Evolutionary conservation across 768 basidiomycete genomes (phyloP), one percentile per base, ranked within the genome.

Genomic region (Leccinum imitatum): DNA sequence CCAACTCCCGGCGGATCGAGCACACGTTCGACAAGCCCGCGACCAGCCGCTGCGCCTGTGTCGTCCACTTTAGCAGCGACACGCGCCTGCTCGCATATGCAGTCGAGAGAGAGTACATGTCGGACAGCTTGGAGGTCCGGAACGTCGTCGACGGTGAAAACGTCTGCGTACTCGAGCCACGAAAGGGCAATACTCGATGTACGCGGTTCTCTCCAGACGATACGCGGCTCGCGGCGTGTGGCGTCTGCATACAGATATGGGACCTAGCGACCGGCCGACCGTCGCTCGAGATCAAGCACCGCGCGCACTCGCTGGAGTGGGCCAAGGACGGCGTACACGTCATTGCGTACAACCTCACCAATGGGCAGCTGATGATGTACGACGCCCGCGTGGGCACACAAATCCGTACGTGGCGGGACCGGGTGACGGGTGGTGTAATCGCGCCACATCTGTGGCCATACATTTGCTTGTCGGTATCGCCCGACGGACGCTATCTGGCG

Each of bases 81-180:
- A 59, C 65, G 7, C 65, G 68, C 35, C n/a, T 59, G 13, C 15
- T 68, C 21, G 67, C 58, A 25, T 68, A 64, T 14, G 59, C 67
- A n/a, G 59, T 69, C 25, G 67, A 68, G 15, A 51, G 67, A 19
- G 67, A 68, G 59, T 68, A 68, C 65, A 69, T 68, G 65, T 69
- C 68, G 10, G 67, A 68, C 50, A 61, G 58, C 17, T 0, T 68
- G 17, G 67, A 68, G 58, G 61, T 68, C 48, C 54, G 65, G 44
- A 35, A 53, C 46, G 57, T 44, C 44, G n/a, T 52, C 11, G 59
- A 68, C 25, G 67, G 67, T 37, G 53, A 30, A 9, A 52, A 58
- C 33, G 62, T 68, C 1, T 19, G 48, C 14, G 62, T 69, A 11
- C 68, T 68, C 47, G 67, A 67, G 9, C 65, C 65, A 6, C 59